A percentile compares a stretch with the other conserved stretches of the same genome.
Conservation (phyloP, 2,329 filamentous ascomycete genomes). For the Xylariales sp. region DNA sequence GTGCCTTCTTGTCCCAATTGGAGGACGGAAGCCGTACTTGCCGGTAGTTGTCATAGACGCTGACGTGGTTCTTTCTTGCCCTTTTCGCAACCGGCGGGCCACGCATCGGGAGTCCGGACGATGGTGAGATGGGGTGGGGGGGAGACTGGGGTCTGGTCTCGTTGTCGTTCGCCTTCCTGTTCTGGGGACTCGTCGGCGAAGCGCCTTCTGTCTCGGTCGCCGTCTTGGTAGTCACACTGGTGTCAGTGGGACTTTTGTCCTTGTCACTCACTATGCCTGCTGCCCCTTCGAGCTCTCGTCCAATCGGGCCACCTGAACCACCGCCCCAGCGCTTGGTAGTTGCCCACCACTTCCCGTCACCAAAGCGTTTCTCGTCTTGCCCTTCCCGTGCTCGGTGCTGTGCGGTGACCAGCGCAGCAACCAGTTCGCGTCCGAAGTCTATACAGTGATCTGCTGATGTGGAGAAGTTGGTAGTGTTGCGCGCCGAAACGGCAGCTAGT, state of each 20-base stretch:
- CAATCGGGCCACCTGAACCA: slow-evolving; percentile 57
- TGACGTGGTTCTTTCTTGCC: slow-evolving; percentile 45
- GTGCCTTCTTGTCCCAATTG: slow-evolving; percentile 57
- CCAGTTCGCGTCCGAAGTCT: slow-evolving; percentile 57
- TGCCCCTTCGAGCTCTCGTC: slow-evolving; percentile 52
- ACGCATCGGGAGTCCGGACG: slow-evolving; percentile 14
- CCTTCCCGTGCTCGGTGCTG: slow-evolving; percentile 59
- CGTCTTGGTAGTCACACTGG: not conserved
- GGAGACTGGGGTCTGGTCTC: slow-evolving; percentile 4
- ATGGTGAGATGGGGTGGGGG: slow-evolving; percentile 7
- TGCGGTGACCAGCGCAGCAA: slow-evolving; percentile 57
- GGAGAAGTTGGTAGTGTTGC: slow-evolving; percentile 49
- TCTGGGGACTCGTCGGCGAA: not conserved
- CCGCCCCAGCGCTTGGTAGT: slow-evolving; percentile 59
- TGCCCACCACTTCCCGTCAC: slow-evolving; percentile 59
- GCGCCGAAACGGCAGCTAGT: slow-evolving; percentile 54
- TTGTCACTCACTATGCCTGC: slow-evolving; percentile 39
- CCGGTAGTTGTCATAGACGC: slow-evolving; percentile 60
- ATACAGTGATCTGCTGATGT: slow-evolving; percentile 51
- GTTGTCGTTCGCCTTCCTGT: not conserved
- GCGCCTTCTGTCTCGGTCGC: not conserved
- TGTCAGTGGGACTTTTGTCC: slow-evolving; percentile 22
- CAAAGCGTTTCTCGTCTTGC: slow-evolving; percentile 50
- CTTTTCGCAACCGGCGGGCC: slow-evolving; percentile 38
- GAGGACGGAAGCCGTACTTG: slow-evolving; percentile 54